Base-by-base conservation (phyloP, 139 green algal species). In the Auxenochlorella pyrenoidosa region DNA sequence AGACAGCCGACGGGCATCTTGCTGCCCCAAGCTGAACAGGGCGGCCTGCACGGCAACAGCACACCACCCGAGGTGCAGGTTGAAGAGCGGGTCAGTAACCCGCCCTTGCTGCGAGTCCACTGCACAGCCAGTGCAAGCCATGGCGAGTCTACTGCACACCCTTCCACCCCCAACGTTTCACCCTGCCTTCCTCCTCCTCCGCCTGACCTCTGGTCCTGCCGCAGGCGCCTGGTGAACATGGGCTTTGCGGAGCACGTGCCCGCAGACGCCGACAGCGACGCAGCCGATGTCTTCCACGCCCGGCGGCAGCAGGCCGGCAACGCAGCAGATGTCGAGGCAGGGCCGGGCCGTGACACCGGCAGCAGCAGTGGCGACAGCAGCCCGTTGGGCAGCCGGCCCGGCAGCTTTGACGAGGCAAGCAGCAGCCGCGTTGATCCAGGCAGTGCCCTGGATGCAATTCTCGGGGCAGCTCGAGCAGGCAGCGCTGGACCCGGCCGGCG, bases 191-290 rank as follows among this genome's bases (percentile, higher is more conserved):
- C 43, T 28, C 30, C 28, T 40, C 75, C 75, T 22, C 15, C 73
- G 51, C 68, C n/a, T 41, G 24, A 3, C 40, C 41, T 54, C n/a
- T 6, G 47, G 47, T 51, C 4, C 36, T 1, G 34, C 2, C 43
- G 80, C 60, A 85, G 80, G 40, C 66, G 66, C 10, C 60, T 85
- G 60, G 80, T 85, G 40, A 44, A 77, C 80, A 75, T 77, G 80
- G 80, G 80, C 16, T 77, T 41, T 41, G 80, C 43, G 5, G 66
- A 77, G 80, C 80, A 26, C 36, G 79, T 66, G 75, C n/a, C 75
- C 3, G 75, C 32, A 28, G 75, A 41, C 43, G 44, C 26, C 63
- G 63, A 71, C 54, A 63, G 18, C 54, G 16, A 63, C 18, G 54
- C 54, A 22, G 15, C 18, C 15, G 54, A 63, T 24, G 18, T 24